Conservation (phyloP, 139 green algal species). For the Eudorina sp. region DNA sequence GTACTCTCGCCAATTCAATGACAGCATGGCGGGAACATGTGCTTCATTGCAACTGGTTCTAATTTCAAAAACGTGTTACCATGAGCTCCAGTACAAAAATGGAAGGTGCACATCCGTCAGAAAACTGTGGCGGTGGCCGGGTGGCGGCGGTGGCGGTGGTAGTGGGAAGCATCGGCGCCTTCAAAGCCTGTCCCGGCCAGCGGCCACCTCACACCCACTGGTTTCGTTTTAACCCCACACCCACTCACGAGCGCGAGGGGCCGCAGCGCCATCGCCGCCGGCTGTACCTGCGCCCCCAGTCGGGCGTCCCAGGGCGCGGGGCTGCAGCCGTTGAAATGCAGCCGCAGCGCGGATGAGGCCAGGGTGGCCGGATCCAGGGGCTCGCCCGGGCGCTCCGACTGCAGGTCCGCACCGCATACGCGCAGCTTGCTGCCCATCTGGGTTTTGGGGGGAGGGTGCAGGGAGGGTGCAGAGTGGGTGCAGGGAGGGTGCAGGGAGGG, state of each 20-base stretch:
- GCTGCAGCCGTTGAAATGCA: constrained; percentile 63
- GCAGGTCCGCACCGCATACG: constrained; percentile 61
- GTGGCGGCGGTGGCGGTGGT: no score
- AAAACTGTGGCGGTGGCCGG: no score
- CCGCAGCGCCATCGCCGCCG: constrained; percentile 50
- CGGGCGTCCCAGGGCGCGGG: constrained; percentile 50
- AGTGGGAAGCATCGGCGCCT: no score
- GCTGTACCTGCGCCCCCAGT: constrained; percentile 46
- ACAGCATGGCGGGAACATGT: no score
- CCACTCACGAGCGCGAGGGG: constrained; percentile 15
- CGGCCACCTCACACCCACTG: no score
- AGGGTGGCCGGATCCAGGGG: constrained; percentile 60
- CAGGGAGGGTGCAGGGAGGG: background rate
- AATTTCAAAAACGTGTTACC: no score
- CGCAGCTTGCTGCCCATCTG: constrained; percentile 71
- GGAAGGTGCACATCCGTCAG: no score
- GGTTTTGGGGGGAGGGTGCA: background rate
- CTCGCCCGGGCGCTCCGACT: constrained; percentile 33
- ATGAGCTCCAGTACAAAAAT: no score
- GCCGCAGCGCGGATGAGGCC: constrained; percentile 19
- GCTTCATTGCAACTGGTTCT: no score
- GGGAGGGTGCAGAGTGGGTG: background rate
- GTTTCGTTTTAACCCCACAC: background rate
- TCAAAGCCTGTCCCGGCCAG: no score
- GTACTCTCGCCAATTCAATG: no score